Evolutionary conservation across 202 grass and related monocot species (phyloP).

Genomic region (Panicum virgatum): DNA sequence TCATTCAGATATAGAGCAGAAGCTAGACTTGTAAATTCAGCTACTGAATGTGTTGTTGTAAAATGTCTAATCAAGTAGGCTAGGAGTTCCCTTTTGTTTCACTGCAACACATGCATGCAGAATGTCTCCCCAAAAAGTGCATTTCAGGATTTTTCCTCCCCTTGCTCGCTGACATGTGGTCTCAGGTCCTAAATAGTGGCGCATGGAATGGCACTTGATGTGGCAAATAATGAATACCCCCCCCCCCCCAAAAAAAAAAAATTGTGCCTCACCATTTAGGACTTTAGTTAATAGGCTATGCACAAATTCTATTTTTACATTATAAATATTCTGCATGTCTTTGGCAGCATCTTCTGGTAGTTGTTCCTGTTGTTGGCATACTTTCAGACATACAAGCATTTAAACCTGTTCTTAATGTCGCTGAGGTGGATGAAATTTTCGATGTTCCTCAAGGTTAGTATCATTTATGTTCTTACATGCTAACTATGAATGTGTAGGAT

Average conservation of each 20-base stretch:
- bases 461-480: background rate
- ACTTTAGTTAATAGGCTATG: no score
- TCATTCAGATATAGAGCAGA: conserved; percentile 1
- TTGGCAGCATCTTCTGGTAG: conserved; percentile 79
- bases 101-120: background rate
- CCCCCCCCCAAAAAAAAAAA: no score
- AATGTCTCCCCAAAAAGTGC: background rate
- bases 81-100: background rate
- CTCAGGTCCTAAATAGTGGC: background rate
- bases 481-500: background rate
- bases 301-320: no score
- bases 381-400: conserved; percentile 54
- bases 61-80: background rate
- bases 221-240: background rate
- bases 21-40: background rate
- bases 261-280: background rate
- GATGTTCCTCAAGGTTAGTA: conserved; percentile 79
- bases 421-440: conserved; percentile 73
- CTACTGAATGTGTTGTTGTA: background rate
- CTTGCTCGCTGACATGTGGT: background rate
- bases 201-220: background rate
- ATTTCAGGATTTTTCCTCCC: background rate
- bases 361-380: conserved; percentile 65
- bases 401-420: conserved; percentile 54
- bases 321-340: conserved; percentile 17